A percentile compares a stretch with the other conserved stretches of the same genome.
Evolutionary conservation across 768 basidiomycete genomes (phyloP).

Genomic region (Lentinula raphanica): DNA sequence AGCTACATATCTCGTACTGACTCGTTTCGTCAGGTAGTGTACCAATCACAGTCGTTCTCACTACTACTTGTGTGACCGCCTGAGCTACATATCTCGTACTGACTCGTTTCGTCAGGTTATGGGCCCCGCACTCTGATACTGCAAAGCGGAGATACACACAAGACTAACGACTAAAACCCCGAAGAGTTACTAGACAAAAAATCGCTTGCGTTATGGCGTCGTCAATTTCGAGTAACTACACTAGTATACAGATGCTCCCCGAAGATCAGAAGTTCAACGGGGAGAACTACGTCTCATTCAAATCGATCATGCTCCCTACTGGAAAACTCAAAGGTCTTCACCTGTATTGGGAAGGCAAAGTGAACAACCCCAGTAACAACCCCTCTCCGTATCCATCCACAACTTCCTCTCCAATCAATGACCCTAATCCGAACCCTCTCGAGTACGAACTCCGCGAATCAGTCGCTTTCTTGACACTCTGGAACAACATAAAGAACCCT

Average conservation of each 20-base stretch:
- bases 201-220: not conserved
- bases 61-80: slow-evolving; percentile 3
- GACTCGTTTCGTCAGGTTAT: not conserved
- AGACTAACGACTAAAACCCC: not conserved
- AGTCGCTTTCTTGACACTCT: no score
- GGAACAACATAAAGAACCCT: no score
- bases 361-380: not conserved
- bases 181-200: not conserved
- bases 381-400: not conserved
- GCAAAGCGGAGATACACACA: not conserved
- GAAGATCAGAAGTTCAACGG: slow-evolving; percentile 2
- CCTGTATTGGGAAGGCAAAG: not conserved
- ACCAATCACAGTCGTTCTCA: slow-evolving; percentile 5
- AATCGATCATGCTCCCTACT: not conserved
- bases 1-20: no score
- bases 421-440: no score
- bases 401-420: not conserved
- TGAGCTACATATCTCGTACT: not conserved
- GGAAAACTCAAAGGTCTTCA: not conserved
- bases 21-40: no score
- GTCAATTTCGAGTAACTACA: not conserved
- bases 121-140: slow-evolving; percentile 2
- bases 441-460: no score
- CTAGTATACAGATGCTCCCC: not conserved
- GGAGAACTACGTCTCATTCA: slow-evolving; percentile 1